Evolutionary conservation across 2,329 filamentous ascomycete genomes (phyloP).

Genomic region (Thielaviopsis populi): DNA sequence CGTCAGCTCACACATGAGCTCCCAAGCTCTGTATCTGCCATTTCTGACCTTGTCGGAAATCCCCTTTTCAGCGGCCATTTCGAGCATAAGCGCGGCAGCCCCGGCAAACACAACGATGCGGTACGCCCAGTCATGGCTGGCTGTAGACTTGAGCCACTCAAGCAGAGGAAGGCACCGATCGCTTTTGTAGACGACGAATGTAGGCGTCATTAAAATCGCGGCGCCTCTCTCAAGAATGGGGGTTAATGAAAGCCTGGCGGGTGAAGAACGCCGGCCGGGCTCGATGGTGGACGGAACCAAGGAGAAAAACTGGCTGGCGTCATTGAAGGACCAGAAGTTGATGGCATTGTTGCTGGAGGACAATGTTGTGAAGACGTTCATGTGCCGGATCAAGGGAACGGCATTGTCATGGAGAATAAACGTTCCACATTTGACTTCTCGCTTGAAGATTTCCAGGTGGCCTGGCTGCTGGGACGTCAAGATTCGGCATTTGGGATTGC

Average conservation of each 20-base stretch:
- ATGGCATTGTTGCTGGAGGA: slow-evolving; percentile 20
- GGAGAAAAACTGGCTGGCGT: slow-evolving; percentile 21
- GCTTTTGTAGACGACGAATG: slow-evolving; percentile 29
- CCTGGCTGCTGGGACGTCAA: slow-evolving; percentile 29
- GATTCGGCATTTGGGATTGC: slow-evolving; percentile 29
- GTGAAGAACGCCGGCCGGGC: neutral
- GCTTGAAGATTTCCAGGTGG: slow-evolving; percentile 33
- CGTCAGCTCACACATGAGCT: neutral
- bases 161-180: slow-evolving; percentile 24
- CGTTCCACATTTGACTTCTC: slow-evolving; percentile 20
- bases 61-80: neutral
- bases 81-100: neutral
- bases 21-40: neutral
- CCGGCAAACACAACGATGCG: slow-evolving; percentile 1
- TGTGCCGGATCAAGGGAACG: slow-evolving; percentile 25
- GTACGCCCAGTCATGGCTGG: neutral
- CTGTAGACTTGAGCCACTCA: slow-evolving; percentile 24
- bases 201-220: slow-evolving; percentile 29
- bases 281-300: slow-evolving; percentile 17
- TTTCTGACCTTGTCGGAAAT: neutral
- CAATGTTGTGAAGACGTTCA: slow-evolving; percentile 26
- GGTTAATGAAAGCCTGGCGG: slow-evolving; percentile 21
- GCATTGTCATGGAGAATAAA: slow-evolving; percentile 34
- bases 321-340: slow-evolving; percentile 29
- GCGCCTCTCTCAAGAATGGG: slow-evolving; percentile 24